These are phyloP conservation scores for Nakaseomyces sp. DNA, from an alignment of 1,139 yeast genomes.

Conservation along the genomic window DNA sequence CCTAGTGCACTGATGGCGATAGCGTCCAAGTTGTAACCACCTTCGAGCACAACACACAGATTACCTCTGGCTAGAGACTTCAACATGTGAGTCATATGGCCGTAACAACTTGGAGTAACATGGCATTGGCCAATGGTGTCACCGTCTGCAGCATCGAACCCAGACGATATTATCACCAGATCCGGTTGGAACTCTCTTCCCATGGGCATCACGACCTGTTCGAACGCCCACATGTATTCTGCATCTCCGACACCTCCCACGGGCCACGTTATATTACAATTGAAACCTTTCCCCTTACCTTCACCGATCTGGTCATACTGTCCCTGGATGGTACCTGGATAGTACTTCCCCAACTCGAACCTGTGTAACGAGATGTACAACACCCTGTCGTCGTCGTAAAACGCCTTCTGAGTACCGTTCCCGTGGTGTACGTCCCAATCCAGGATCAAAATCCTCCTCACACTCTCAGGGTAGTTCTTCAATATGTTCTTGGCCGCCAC, in stretches of 20 bases:
- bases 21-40: slow-evolving; percentile 90
- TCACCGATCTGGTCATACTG: slow-evolving; percentile 72
- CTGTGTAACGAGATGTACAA: slow-evolving; percentile 86
- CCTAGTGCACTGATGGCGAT: slow-evolving; percentile 87
- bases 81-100: slow-evolving; percentile 89
- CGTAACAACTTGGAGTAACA: slow-evolving; percentile 92
- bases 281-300: slow-evolving; percentile 77
- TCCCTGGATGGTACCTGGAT: slow-evolving; percentile 90
- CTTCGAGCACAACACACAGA: slow-evolving; percentile 83
- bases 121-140: slow-evolving; percentile 97
- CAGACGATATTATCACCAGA: slow-evolving; percentile 83
- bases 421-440: slow-evolving; percentile 99
- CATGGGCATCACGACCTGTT: slow-evolving; percentile 79
- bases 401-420: slow-evolving; percentile 93
- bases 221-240: slow-evolving; percentile 89
- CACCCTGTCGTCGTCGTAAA: slow-evolving; percentile 81
- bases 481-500: slow-evolving; percentile 88
- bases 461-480: slow-evolving; percentile 78
- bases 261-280: slow-evolving; percentile 91
- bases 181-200: slow-evolving; percentile 89
- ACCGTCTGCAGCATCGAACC: slow-evolving; percentile 98
- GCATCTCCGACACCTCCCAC: slow-evolving; percentile 92
- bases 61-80: slow-evolving; percentile 84
- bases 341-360: slow-evolving; percentile 83
- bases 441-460: slow-evolving; percentile 68